Evolutionary conservation across 2,329 filamentous ascomycete genomes (phyloP), one percentile per base, ranked within the genome.

Genomic region (Calonectria leucothoes): DNA sequence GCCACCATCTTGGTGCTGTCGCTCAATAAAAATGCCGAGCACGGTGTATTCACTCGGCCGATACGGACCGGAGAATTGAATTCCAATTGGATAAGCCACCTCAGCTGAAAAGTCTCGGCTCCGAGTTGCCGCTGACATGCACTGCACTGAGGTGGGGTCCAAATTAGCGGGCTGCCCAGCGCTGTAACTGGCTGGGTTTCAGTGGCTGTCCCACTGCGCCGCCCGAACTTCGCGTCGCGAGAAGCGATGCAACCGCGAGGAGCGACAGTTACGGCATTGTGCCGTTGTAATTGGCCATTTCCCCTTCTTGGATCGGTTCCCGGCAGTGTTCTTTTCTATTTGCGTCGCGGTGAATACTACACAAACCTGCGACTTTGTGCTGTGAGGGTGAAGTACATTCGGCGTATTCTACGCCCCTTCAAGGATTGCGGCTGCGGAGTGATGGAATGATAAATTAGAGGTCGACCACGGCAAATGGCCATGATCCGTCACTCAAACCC

Each of bases 1-100:
- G 20, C 29, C 11, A n/a, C 59, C 27, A 14, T n/a, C 25, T 29
- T 25, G 25, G 31, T 6, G 33, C 11, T n/a, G 15, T 7, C 65
- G 65, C 65, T 42, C 15, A 55, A 55, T 57, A 25, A 67, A 67
- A 67, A 67, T 4, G 12, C 65, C 65, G 65, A 35, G 20, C 6
- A 42, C 23, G 31, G 25, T 12, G 10, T 31, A 39, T 31, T 57
- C 48, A 55, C 33, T 67, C 65, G 65, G 65, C 65, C 65, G 65
- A 67, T 61, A 61, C 55, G 55, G 55, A 37, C 33, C 55, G 55
- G 45, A 51, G n/a, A 35, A 35, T 33, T 27, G 45, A 15, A 27
- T 8, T n/a, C 27, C 29, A 51, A 37, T 37, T 51, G 29, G n/a
- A 20, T 39, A 14, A 52, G 11, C 63, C 10, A 27, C 14, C 12